These are phyloP conservation scores for Epichloe baconii DNA, from an alignment of 2,329 filamentous ascomycete species.

Conservation along the genomic window DNA sequence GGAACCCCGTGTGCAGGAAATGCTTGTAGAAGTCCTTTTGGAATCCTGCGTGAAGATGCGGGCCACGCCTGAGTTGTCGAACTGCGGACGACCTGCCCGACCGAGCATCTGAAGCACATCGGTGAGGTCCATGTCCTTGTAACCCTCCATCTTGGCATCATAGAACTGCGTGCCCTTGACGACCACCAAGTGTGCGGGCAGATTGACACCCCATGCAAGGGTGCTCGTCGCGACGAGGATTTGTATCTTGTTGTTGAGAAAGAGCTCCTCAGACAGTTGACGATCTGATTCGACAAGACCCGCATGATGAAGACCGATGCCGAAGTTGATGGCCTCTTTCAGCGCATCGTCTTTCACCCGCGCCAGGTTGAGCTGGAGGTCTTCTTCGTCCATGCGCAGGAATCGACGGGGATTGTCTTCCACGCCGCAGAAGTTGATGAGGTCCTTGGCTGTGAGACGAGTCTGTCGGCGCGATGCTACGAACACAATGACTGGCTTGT, in stretches of 20 bases:
- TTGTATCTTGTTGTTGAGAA: slow-evolving; percentile 95
- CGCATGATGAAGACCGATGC: slow-evolving; percentile 93
- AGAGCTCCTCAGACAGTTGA: slow-evolving; percentile 83
- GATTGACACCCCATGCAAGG: slow-evolving; percentile 93
- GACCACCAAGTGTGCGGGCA: slow-evolving; percentile 91
- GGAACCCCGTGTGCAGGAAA: slow-evolving; percentile 95
- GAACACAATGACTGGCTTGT: slow-evolving; percentile 96
- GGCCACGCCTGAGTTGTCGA: slow-evolving; percentile 89
- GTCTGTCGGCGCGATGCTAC: slow-evolving; percentile 93
- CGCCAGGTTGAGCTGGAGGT: slow-evolving; percentile 74
- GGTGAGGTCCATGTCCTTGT: slow-evolving; percentile 97
- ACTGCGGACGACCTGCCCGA: slow-evolving; percentile 87
- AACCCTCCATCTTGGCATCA: slow-evolving; percentile 93
- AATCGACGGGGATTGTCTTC: slow-evolving; percentile 94
- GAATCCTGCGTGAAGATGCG: slow-evolving; percentile 94
- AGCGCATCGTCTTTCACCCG: slow-evolving; percentile 88
- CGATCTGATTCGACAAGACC: slow-evolving; percentile 92
- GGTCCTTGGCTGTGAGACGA: slow-evolving; percentile 82
- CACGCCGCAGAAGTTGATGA: slow-evolving; percentile 97
- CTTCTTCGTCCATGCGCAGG: slow-evolving; percentile 87
- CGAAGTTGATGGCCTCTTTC: slow-evolving; percentile 89
- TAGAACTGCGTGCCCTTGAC: slow-evolving; percentile 98
- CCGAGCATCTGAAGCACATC: slow-evolving; percentile 98
- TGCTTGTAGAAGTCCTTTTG: slow-evolving; percentile 99
- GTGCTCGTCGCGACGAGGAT: slow-evolving; percentile 93